Evolutionary conservation across 2,329 filamentous ascomycete species (phyloP).

Genomic region (Lojkania enalia): DNA sequence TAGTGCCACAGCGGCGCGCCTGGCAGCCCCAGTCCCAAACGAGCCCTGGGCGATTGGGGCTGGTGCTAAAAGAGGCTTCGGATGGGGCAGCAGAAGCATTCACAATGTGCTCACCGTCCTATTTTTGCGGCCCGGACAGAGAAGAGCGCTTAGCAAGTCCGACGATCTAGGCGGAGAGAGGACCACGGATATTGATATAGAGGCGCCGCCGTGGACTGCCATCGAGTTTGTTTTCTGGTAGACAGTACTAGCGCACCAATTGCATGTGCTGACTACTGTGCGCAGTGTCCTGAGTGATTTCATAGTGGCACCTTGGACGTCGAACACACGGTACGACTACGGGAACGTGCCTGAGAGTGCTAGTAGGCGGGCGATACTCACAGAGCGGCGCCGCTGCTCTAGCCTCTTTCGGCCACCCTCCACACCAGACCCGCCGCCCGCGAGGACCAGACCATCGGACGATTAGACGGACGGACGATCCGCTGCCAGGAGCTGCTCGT

Average conservation of each 20-base stretch:
- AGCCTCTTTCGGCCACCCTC: not conserved
- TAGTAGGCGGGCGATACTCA: not conserved
- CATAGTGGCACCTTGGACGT: not conserved
- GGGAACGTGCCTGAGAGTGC: not conserved
- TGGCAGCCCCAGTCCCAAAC: constrained; percentile 22
- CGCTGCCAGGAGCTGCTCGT: no score
- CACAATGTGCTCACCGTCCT: constrained; percentile 14
- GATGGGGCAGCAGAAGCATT: constrained; percentile 1
- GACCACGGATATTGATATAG: not conserved
- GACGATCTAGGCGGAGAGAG: constrained; percentile 1
- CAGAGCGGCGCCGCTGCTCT: not conserved
- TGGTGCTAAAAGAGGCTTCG: constrained; percentile 14
- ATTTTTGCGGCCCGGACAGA: constrained; percentile 14
- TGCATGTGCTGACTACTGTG: not conserved
- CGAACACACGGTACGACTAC: no score
- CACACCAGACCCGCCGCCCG: not conserved
- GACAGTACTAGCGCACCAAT: no score
- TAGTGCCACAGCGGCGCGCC: constrained; percentile 15
- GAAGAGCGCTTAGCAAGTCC: constrained; percentile 6
- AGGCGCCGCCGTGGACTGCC: not conserved
- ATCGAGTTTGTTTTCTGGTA: no score
- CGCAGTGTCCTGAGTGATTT: not conserved
- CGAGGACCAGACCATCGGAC: constrained; percentile 1
- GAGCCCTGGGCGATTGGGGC: not conserved
- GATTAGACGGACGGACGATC: not conserved